Evolutionary conservation across 1,284 basidiomycete species (phyloP).

Genomic region (Afroboletus lepidellus): DNA sequence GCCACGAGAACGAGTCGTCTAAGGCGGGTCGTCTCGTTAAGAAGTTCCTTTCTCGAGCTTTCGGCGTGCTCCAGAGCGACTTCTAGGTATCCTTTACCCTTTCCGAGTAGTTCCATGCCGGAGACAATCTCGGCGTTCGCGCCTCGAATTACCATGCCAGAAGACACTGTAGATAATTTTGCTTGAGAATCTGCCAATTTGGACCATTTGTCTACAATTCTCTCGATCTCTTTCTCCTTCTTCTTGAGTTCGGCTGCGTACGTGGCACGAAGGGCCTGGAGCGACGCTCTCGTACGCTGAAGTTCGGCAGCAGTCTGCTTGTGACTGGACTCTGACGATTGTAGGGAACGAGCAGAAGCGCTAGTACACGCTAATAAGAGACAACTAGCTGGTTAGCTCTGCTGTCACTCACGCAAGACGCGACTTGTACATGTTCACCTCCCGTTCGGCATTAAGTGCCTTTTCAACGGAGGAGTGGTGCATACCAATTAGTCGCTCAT

Average conservation of each 20-base stretch:
- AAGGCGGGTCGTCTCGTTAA: conserved; percentile 70
- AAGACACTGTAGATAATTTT: conserved; percentile 44
- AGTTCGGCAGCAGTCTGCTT: conserved; percentile 68
- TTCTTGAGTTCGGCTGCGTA: conserved; percentile 78
- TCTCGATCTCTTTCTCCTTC: conserved; percentile 78
- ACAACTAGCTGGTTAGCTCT: not conserved
- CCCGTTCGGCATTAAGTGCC: conserved; percentile 69
- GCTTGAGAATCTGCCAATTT: conserved; percentile 69
- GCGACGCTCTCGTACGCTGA: conserved; percentile 59
- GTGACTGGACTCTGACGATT: conserved; percentile 60
- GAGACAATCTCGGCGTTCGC: conserved; percentile 54
- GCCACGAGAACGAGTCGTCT: conserved; percentile 66
- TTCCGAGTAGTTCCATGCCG: conserved; percentile 47
- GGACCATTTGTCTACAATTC: conserved; percentile 73
- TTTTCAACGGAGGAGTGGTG: conserved; percentile 54
- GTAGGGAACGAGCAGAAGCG: conserved; percentile 50
- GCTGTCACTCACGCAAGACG: conserved; percentile 56
- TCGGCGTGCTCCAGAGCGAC: conserved; percentile 74
- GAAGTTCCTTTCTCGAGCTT: conserved; percentile 59
- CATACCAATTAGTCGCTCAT: conserved; percentile 72
- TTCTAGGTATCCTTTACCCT: conserved; percentile 61
- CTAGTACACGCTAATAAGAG: conserved; percentile 38
- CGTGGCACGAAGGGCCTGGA: conserved; percentile 65
- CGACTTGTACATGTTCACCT: conserved; percentile 70
- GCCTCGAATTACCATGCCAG: conserved; percentile 50